Base-by-base conservation (phyloP, 2,329 filamentous ascomycete species). In the Hortaea sp. region DNA sequence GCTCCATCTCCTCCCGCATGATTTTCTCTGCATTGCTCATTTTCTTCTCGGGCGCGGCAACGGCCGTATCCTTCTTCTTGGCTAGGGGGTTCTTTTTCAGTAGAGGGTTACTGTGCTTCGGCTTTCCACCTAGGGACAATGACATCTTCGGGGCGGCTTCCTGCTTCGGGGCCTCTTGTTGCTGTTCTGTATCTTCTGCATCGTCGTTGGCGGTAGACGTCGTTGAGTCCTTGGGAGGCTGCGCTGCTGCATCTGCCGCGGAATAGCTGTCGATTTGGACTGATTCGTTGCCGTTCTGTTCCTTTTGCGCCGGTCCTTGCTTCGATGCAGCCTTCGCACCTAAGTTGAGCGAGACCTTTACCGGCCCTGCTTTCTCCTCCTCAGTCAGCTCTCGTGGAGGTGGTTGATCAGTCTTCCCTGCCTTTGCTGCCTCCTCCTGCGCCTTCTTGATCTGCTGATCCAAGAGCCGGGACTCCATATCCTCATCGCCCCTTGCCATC, bases 11-110 rank as follows among this genome's bases (percentile, higher is more conserved):
- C 48, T 67, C 83, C 65, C 84, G 86, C 88, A 94, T 95, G 58
- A 92, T 94, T 44, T 84, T 77, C 66, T 90, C 88, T 3, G 82
- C 84, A 61, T 94, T 87, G 58, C 85, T 90, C 77, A 94, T 90
- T 59, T 85, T 92, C 72, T 85, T 88, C 1, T 80, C 81, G 45
- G 76, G 76, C 50, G 79, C 79, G 46, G 66, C 62, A 13, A 64
- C 61, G 3, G 77, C 67, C 7, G 72, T 74, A 30, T 64, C 51
- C 62, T 86, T 87, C 65, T 87, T 87, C 3, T 74, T 69, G 1
- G 77, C 75, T 1, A 87, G 68, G 0, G 82, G 80, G 53, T 89
- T 90, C 69, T 88, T 89, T 62, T 78, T 81, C 28, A 66, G 69
- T 53, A 94, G 92, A 0, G 92, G 85, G 53, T 90, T 90, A 28